These are phyloP conservation scores for Volvox africanus DNA, from an alignment of 139 green algal species.

Conservation along the genomic window DNA sequence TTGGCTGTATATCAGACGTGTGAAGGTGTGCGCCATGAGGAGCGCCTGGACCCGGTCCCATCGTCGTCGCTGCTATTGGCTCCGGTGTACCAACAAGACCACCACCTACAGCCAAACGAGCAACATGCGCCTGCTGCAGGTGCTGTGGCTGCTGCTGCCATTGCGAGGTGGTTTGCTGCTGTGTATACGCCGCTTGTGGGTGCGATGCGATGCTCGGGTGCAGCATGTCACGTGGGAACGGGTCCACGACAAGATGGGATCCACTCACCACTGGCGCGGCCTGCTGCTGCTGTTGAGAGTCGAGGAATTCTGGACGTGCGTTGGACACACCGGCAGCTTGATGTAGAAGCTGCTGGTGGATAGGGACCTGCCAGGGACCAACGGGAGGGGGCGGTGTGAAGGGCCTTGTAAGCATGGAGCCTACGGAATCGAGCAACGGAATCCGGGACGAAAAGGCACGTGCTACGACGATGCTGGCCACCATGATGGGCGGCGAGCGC, in stretches of 20 bases:
- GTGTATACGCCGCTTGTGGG: neutral
- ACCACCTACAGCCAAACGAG: neutral
- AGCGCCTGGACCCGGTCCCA: too few species aligned
- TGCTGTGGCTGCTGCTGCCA: slow-evolving; percentile 12
- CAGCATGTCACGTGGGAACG: neutral
- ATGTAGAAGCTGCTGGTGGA: too few species aligned
- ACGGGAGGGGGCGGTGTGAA: too few species aligned
- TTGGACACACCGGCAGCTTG: too few species aligned
- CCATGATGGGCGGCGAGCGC: too few species aligned
- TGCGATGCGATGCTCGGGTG: neutral
- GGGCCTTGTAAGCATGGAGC: too few species aligned
- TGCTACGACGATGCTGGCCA: too few species aligned
- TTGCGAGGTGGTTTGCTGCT: neutral
- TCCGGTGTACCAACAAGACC: neutral
- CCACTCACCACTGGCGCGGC: neutral
- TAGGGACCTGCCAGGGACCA: too few species aligned
- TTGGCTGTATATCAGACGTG: neutral
- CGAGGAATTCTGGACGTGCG: too few species aligned
- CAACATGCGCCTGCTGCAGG: neutral
- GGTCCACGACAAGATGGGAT: neutral
- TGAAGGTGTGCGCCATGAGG: neutral
- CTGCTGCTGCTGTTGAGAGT: neutral
- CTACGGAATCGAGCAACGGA: too few species aligned
- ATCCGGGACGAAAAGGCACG: too few species aligned
- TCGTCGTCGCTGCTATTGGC: neutral